A percentile compares a stretch with the other conserved stretches of the same genome.
Conservation (phyloP, 2,329 filamentous ascomycete species). For the Monilinia vaccinii-corymbosi region DNA sequence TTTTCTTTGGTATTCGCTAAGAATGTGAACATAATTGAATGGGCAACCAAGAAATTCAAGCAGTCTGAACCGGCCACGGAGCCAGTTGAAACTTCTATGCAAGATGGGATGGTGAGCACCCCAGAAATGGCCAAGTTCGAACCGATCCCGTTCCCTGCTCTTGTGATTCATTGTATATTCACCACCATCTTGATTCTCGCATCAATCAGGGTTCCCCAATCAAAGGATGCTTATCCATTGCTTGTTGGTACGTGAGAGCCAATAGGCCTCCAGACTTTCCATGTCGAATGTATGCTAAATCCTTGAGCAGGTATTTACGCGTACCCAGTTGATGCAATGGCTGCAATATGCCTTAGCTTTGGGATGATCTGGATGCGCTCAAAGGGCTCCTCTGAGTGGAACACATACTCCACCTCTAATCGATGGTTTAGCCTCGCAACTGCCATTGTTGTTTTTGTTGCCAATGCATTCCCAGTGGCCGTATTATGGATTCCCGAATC, state of each 20-base stretch:
- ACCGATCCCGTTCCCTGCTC: constrained; percentile 17
- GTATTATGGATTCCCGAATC: constrained; percentile 1
- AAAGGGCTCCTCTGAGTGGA: not conserved
- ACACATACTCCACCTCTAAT: not conserved
- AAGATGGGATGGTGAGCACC: constrained; percentile 25
- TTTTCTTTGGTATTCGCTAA: constrained; percentile 30
- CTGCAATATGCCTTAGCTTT: constrained; percentile 20
- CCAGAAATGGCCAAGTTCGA: not conserved
- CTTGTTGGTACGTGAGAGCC: not conserved
- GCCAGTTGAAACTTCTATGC: constrained; percentile 15
- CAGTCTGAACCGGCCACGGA: constrained; percentile 12
- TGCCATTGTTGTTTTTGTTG: constrained; percentile 5
- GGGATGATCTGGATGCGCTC: constrained; percentile 3
- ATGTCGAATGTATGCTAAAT: constrained; percentile 21
- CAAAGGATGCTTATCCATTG: constrained; percentile 7
- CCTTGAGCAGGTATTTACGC: constrained; percentile 28
- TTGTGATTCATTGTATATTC: constrained; percentile 14
- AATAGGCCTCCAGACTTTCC: not conserved
- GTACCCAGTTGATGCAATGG: constrained; percentile 33
- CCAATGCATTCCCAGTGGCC: not conserved
- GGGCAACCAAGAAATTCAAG: constrained; percentile 24
- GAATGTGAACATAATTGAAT: constrained; percentile 33
- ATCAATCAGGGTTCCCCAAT: not conserved
- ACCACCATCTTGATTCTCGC: constrained; percentile 14
- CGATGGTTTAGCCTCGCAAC: constrained; percentile 6